Base-by-base conservation (phyloP, 179 eudicot genomes). In the Nepenthes alata region DNA sequence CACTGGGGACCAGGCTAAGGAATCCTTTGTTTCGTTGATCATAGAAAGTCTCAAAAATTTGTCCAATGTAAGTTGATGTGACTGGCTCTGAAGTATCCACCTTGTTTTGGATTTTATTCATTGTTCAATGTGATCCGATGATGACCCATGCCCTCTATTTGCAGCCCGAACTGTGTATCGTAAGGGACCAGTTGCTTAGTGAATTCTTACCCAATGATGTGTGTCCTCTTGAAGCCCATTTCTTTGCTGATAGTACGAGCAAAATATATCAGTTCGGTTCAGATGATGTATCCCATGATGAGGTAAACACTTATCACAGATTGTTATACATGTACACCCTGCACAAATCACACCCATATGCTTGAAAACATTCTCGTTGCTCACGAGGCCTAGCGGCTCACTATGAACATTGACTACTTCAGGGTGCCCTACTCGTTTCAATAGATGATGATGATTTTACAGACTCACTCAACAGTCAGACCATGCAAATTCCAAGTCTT, bases 121-220 rank as follows among this genome's bases (percentile, higher is more conserved):
- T 35, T 57, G 39, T 36, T 57, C n/a, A 10, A 12, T 57, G 6
- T 35, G 13, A 53, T n/a, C 53, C 7, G 67, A 48, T 50, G 50
- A 41, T 72, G 75, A 55, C 57, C 37, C 59, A 61, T 75, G 60
- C 34, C 39, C 49, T 64, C 35, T 12, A 49, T 49, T 13, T 72
- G 71, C 81, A 85, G 95, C 78, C 77, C 67, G 88, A 93, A 75
- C 70, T 70, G 51, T 70, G 70, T 59, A 63, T 64, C 12, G 72
- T 81, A 58, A 81, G 71, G 75, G 85, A 89, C 61, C 88, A 93
- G 66, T 76, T 93, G 73, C 83, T 93, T 1, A 75, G 77, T 37
- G 85, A 85, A 52, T 93, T 89, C 70, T 66, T 79, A 60, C 98
- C 98, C 60, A 97, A 93, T 68, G 91, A 83, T 57, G 88, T 83